Evolutionary conservation across 768 basidiomycete genomes (phyloP).

Genomic region (Botryobasidium botryosum): DNA sequence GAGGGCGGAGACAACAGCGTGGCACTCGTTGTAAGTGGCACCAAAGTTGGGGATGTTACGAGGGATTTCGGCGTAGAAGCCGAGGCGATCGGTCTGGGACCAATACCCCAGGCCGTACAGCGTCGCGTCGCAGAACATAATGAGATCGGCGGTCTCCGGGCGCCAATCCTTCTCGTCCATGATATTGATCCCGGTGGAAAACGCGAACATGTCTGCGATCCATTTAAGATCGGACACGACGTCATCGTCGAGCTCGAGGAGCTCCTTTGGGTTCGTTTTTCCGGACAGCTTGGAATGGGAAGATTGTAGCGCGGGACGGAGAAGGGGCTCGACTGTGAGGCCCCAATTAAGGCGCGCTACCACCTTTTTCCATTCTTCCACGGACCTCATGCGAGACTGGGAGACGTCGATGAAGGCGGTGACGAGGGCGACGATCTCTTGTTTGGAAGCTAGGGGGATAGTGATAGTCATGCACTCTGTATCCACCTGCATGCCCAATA

Average conservation of each 20-base stretch:
- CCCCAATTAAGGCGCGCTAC: slow-evolving; percentile 28
- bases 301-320: slow-evolving; percentile 20
- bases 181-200: too few species aligned
- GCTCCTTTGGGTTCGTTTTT: too few species aligned
- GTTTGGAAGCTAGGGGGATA: background rate
- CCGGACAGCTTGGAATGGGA: slow-evolving; percentile 24
- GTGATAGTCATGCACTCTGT: slow-evolving; percentile 1
- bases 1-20: background rate
- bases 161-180: too few species aligned
- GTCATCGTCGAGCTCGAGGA: too few species aligned
- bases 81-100: background rate
- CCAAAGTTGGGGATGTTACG: background rate
- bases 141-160: slow-evolving; percentile 3
- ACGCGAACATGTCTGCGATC: too few species aligned
- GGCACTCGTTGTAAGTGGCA: background rate
- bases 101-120: slow-evolving; percentile 7
- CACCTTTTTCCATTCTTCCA: slow-evolving; percentile 18
- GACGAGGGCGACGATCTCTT: slow-evolving; percentile 1
- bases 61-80: background rate
- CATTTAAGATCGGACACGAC: too few species aligned
- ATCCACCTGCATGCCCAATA: slow-evolving; percentile 8
- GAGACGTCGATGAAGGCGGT: background rate
- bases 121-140: slow-evolving; percentile 6
- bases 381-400: background rate
- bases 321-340: slow-evolving; percentile 24